These are phyloP conservation scores for Didymella keratinophila DNA, from an alignment of 2,329 filamentous ascomycete species.

Conservation along the genomic window DNA sequence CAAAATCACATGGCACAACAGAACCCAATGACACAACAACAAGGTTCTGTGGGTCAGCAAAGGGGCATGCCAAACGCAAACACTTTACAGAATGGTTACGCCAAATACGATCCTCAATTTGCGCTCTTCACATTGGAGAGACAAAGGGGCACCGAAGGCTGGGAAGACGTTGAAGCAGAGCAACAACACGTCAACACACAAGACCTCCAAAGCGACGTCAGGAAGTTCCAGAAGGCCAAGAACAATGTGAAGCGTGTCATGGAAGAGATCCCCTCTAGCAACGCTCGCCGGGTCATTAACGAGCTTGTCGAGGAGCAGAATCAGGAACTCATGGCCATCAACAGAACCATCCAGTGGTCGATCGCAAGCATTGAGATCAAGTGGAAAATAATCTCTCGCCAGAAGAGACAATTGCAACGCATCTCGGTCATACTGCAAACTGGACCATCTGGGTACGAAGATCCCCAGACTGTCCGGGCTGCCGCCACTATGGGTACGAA, in stretches of 20 bases:
- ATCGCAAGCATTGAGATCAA: constrained; percentile 41
- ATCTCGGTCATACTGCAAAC: constrained; percentile 44
- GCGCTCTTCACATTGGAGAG: constrained; percentile 39
- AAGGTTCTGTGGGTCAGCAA: constrained; percentile 13
- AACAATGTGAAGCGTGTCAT: constrained; percentile 30
- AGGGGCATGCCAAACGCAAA: constrained; percentile 23
- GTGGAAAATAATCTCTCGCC: constrained; percentile 28
- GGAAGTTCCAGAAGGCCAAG: constrained; percentile 32
- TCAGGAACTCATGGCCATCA: constrained; percentile 28
- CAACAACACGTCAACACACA: constrained; percentile 32
- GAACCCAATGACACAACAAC: neutral
- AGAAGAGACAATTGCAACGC: constrained; percentile 27
- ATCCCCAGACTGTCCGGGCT: constrained; percentile 13
- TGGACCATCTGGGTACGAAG: constrained; percentile 29
- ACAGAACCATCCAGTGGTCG: constrained; percentile 35
- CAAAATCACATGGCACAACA: neutral
- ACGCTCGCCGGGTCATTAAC: constrained; percentile 35
- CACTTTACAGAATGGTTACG: constrained; percentile 13
- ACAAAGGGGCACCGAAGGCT: constrained; percentile 28
- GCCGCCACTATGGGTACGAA: constrained; percentile 10
- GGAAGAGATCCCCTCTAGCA: constrained; percentile 37
- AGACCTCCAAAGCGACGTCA: constrained; percentile 34
- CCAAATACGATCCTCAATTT: constrained; percentile 33
- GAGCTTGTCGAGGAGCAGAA: constrained; percentile 42
- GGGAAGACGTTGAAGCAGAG: constrained; percentile 38